These are phyloP conservation scores for Strobilomyces dryophilus DNA, from an alignment of 768 basidiomycete genomes.

Conservation along the genomic window DNA sequence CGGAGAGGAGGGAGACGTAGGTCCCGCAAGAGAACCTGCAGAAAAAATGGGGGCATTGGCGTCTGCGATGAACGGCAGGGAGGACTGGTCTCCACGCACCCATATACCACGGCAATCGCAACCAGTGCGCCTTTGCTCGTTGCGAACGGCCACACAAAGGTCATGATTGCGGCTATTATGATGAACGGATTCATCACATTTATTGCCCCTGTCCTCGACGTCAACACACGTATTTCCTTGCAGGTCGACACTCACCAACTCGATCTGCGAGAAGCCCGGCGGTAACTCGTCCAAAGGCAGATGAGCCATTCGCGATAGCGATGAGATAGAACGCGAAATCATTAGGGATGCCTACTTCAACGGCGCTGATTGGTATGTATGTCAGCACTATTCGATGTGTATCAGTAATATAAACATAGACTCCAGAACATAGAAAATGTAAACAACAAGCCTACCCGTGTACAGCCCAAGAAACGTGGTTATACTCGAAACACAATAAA, in stretches of 20 bases:
- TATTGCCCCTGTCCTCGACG: conserved; percentile 44
- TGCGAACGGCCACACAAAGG: conserved; percentile 70
- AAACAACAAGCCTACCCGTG: conserved; percentile 39
- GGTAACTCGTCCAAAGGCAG: conserved; percentile 55
- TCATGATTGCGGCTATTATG: conserved; percentile 49
- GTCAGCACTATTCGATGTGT: conserved; percentile 47
- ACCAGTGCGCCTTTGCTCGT: conserved; percentile 42
- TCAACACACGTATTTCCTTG: background rate
- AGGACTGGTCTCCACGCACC: conserved; percentile 39
- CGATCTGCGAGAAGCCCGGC: conserved; percentile 54
- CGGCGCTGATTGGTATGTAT: conserved; percentile 60
- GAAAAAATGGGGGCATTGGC: background rate
- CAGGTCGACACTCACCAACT: conserved; percentile 35
- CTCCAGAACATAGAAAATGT: background rate
- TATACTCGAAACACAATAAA: conserved; percentile 57
- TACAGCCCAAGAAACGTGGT: conserved; percentile 66
- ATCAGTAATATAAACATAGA: conserved; percentile 4
- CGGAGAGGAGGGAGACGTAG: conserved; percentile 51
- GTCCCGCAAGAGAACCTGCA: conserved; percentile 57
- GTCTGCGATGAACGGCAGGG: accelerated
- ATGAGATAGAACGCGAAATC: conserved; percentile 62
- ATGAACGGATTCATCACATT: conserved; percentile 69
- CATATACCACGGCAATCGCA: conserved; percentile 57
- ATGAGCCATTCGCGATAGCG: conserved; percentile 64
- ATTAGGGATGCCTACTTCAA: conserved; percentile 41